phyloP scores from a whole-genome alignment of 805 yeast genomes.

The Blastobotrys peoriensis region DNA sequence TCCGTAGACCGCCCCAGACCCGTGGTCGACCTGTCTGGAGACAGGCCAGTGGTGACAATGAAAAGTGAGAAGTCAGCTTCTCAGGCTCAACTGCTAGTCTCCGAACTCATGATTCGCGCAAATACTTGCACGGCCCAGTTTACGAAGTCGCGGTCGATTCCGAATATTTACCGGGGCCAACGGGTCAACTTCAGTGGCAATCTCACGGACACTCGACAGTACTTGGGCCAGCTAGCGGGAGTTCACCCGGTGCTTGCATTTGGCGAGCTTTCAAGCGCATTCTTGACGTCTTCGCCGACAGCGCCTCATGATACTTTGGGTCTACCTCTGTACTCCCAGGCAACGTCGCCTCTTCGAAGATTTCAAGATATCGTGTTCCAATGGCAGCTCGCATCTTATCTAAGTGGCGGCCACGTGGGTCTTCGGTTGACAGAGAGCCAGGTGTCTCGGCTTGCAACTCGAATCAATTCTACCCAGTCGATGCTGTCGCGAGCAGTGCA shows the following conservation, averaged over 20 bases:
- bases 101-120: constrained; percentile 79
- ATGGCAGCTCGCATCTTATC: constrained; percentile 55
- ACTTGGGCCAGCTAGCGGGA: neutral
- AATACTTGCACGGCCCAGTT: constrained; percentile 40
- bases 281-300: constrained; percentile 34
- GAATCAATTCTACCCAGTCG: constrained; percentile 10
- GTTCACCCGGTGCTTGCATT: neutral
- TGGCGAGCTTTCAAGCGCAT: neutral
- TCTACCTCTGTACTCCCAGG: constrained; percentile 55
- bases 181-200: constrained; percentile 18
- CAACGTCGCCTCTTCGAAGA: constrained; percentile 86
- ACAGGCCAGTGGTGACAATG: too few species aligned
- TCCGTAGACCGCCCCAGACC: too few species aligned
- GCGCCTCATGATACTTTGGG: constrained; percentile 58
- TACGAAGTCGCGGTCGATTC: constrained; percentile 20
- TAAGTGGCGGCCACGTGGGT: constrained; percentile 26
- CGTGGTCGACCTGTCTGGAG: too few species aligned
- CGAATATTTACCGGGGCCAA: constrained; percentile 26
- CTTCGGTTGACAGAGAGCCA: constrained; percentile 7
- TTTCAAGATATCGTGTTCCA: constrained; percentile 77
- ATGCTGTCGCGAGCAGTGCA: constrained; percentile 12
- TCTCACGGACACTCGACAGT: neutral
- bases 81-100: too few species aligned
- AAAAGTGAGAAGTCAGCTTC: too few species aligned
- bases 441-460: constrained; percentile 8